A percentile compares a stretch with the other conserved stretches of the same genome.
These are phyloP conservation scores for Phytophthora multivora DNA, from an alignment of 352 stramenopile species.

Conservation along the genomic window DNA sequence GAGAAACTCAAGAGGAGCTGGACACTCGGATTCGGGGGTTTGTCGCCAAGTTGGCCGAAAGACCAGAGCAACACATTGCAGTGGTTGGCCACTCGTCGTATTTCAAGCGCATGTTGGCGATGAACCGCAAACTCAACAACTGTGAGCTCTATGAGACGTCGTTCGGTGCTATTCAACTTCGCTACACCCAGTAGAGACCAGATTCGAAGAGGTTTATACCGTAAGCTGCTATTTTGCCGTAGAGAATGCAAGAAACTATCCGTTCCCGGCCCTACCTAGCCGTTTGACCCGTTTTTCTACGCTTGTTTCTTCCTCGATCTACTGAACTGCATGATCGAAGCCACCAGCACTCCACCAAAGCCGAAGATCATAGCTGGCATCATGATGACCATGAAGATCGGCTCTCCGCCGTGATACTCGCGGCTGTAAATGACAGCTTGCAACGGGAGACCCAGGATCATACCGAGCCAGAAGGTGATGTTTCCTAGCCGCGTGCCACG, in stretches of 20 bases:
- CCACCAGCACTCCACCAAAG: constrained; percentile 52
- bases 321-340: constrained; percentile 54
- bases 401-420: constrained; percentile 78
- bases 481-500: constrained; percentile 80
- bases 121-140: constrained; percentile 81
- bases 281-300: constrained; percentile 4
- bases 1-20: constrained; percentile 61
- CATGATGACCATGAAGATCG: constrained; percentile 83
- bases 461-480: constrained; percentile 79
- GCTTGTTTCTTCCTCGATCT: constrained; percentile 31
- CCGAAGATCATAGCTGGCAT: constrained; percentile 74
- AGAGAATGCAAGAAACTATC: constrained; percentile 6
- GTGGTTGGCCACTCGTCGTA: constrained; percentile 85
- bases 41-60: constrained; percentile 47
- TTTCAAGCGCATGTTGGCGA: constrained; percentile 86
- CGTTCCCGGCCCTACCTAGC: constrained; percentile 7
- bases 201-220: background rate
- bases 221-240: background rate
- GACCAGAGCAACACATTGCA: constrained; percentile 74
- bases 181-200: constrained; percentile 8
- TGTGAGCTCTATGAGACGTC: constrained; percentile 69
- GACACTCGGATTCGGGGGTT: constrained; percentile 75
- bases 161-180: constrained; percentile 26
- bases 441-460: constrained; percentile 75
- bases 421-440: constrained; percentile 84